phyloP scores from a whole-genome alignment of 345 rosid genomes.

The Eucalyptus polybractea region DNA sequence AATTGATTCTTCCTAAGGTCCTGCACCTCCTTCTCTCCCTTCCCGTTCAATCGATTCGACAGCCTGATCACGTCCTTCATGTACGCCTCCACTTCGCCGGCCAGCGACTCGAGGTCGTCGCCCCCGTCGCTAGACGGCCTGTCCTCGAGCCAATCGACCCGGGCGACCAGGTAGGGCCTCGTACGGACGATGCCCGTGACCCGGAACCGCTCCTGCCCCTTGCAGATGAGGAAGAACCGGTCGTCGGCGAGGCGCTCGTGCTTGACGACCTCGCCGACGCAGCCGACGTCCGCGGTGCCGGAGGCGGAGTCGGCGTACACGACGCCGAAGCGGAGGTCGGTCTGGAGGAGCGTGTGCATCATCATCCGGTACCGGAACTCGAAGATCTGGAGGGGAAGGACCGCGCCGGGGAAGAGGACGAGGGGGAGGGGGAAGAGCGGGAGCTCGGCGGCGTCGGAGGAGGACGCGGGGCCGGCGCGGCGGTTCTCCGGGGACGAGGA shows the following conservation, averaged over 20 bases:
- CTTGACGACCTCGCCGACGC: conserved; percentile 85
- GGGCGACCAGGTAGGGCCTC: conserved; percentile 79
- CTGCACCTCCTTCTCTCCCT: conserved; percentile 67
- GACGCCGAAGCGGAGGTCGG: conserved; percentile 89
- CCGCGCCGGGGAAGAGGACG: conserved; percentile 90
- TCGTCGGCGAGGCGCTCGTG: conserved; percentile 88
- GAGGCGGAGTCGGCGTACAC: conserved; percentile 63
- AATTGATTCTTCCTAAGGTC: conserved; percentile 72
- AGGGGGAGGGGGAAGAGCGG: conserved; percentile 88
- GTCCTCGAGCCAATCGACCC: conserved; percentile 91
- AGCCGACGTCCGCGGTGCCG: conserved; percentile 65
- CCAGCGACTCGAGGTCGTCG: conserved; percentile 55
- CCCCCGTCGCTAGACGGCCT: conserved; percentile 50
- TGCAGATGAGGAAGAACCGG: conserved; percentile 74
- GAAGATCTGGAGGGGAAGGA: conserved; percentile 92
- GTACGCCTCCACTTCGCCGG: conserved; percentile 59
- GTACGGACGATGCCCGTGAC: conserved; percentile 59
- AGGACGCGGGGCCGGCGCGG: conserved; percentile 24
- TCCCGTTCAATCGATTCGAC: conserved; percentile 73
- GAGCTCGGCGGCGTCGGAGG: conserved; percentile 63
- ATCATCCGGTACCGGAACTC: conserved; percentile 96
- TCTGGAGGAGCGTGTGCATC: conserved; percentile 94
- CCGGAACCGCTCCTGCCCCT: conserved; percentile 92
- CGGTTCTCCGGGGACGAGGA: conserved; percentile 23
- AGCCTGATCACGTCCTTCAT: conserved; percentile 93